Evolutionary conservation across 306 rosid species (phyloP).

Genomic region (Ormosia emarginata): DNA sequence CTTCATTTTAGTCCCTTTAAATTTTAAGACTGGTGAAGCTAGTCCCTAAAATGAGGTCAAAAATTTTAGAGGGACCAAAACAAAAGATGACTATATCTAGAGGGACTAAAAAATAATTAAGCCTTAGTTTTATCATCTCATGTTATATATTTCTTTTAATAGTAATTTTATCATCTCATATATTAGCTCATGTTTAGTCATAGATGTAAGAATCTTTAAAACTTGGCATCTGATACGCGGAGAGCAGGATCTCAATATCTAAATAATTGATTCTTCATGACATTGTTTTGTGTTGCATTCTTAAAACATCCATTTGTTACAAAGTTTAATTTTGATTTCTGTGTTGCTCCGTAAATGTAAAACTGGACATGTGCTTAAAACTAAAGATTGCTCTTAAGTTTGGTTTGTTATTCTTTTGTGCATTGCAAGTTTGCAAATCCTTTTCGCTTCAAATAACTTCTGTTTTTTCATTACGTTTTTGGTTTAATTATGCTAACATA

Average conservation of each 20-base stretch:
- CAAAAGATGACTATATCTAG: no score
- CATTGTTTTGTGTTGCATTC: not conserved
- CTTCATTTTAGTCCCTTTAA: no score
- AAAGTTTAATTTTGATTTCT: not conserved
- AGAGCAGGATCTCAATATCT: not conserved
- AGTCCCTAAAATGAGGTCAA: no score
- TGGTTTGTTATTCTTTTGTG: not conserved
- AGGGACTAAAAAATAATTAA: no score
- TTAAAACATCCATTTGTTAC: not conserved
- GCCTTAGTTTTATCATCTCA: not conserved
- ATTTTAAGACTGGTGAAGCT: no score
- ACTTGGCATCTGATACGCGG: not conserved
- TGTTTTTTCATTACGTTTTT: not conserved
- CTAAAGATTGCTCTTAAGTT: not conserved
- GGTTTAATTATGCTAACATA: not conserved
- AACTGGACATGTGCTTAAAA: not conserved
- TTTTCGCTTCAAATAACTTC: not conserved
- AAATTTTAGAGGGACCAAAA: no score
- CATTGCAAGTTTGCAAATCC: not conserved
- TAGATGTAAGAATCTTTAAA: not conserved
- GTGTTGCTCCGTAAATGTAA: not conserved
- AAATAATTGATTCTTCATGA: not conserved
- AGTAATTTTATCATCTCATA: not conserved
- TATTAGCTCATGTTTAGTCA: not conserved
- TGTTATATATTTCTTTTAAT: not conserved